Evolutionary conservation across 75 land plant genomes (phyloP).

Genomic region (Chamaecyparis obtusa): DNA sequence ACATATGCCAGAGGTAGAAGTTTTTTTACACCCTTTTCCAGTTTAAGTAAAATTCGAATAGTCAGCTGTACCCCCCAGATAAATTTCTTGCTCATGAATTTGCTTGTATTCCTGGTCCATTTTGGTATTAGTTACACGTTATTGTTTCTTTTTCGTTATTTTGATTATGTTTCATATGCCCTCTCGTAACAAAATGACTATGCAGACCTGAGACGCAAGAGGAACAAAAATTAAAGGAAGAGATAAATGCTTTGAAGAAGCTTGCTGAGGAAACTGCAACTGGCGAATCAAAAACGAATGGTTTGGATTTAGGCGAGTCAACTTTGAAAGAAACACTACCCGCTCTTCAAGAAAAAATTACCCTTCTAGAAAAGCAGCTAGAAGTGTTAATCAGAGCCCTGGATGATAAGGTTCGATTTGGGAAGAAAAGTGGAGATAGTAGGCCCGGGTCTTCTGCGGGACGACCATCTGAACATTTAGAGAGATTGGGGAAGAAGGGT

Average conservation of each 20-base stretch:
- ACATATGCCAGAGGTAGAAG: not conserved
- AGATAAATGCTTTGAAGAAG: constrained; percentile 39
- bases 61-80: not conserved
- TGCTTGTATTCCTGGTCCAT: not conserved
- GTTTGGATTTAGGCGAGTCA: not conserved
- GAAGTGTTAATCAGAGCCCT: constrained; percentile 42
- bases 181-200: not conserved
- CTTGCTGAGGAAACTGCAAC: constrained; percentile 16
- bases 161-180: not conserved
- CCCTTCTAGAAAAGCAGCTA: constrained; percentile 40
- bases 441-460: constrained; percentile 43
- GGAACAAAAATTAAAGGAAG: constrained; percentile 59
- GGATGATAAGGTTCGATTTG: constrained; percentile 63
- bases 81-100: not conserved
- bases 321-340: constrained; percentile 10
- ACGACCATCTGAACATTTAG: constrained; percentile 18
- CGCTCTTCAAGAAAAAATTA: constrained; percentile 4
- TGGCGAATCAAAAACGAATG: constrained; percentile 13
- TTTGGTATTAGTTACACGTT: no score
- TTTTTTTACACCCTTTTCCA: not conserved
- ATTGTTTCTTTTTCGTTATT: no score
- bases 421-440: constrained; percentile 33
- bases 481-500: constrained; percentile 45
- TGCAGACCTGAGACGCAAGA: constrained; percentile 66
- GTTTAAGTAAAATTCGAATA: not conserved